phyloP scores from a whole-genome alignment of 768 basidiomycete genomes.

The Pleurotus ostreatus region DNA sequence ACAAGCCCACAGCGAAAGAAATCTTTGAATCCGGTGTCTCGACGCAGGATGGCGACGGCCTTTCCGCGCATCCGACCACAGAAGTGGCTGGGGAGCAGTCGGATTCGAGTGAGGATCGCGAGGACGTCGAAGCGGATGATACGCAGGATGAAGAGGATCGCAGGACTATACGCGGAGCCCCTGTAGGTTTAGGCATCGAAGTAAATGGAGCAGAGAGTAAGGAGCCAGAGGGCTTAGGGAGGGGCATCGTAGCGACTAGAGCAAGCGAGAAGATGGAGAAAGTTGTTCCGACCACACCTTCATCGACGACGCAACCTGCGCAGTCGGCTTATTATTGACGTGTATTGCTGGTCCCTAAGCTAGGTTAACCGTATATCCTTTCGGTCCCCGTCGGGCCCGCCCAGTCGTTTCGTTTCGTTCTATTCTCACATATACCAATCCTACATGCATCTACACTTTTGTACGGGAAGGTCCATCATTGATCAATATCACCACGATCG shows the following conservation, averaged over 20 bases:
- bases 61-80: not conserved
- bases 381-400: no score
- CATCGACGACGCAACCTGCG: not conserved
- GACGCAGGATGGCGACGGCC: not conserved
- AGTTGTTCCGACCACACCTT: not conserved
- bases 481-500: not conserved
- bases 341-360: no score
- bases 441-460: not conserved
- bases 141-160: constrained; percentile 36
- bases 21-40: not conserved
- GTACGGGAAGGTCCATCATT: not conserved
- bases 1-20: constrained; percentile 12
- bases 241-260: not conserved
- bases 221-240: not conserved
- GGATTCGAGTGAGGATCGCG: not conserved
- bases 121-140: constrained; percentile 7
- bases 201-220: constrained; percentile 8
- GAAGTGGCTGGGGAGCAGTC: not conserved
- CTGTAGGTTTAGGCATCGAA: constrained; percentile 13
- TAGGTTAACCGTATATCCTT: no score
- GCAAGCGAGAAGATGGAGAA: not conserved
- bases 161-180: constrained; percentile 40
- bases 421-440: not conserved
- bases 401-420: no score
- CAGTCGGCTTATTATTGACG: not conserved